Base-by-base conservation (phyloP, 257 asterid genomes). In the Cynanchum wilfordii region DNA sequence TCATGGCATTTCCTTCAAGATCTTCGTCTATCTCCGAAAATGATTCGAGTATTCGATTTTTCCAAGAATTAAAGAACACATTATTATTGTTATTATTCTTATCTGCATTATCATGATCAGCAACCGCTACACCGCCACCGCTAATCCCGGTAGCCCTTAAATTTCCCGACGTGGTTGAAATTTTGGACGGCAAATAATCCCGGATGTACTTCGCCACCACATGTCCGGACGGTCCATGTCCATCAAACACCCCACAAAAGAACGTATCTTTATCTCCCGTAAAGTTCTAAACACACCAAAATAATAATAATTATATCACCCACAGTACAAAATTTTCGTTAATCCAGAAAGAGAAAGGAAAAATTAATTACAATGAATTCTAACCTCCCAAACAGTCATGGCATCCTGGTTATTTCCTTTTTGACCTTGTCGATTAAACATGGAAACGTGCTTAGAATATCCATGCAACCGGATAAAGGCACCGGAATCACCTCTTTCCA, bases 381-480 rank as follows among this genome's bases (percentile, higher is more conserved):
- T 69, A 77, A 89, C 98, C 98, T 93, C 97, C 97, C 98, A 93
- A 77, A 87, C 97, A 0, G 98, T 89, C 98, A 93, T 89, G 85
- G 96, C 91, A 59, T 93, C 98, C 80, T 93, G 98, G 68, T 88
- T 90, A 49, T 77, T 62, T 27, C 96, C 97, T 17, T 93, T 90
- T 58, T 70, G 84, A 33, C 98, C 98, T 71, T 89, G 93, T 68
- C 87, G 92, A 55, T 76, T 85, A 79, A 73, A 89, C 89, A 89
- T 82, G 52, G 97, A 87, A 1, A 87, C 75, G 44, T 72, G 77
- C 69, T 82, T 90, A 56, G 98, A 90, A 4, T 92, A 86, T 25
- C 98, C 98, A 52, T 85, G 95, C 15, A 85, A 78, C 71, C 89
- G 86, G 42, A 90, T 77, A 38, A 82, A 85, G 11, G 98, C 93